Conservation (phyloP, 345 rosid species). For the Eucalyptus camaldulensis region DNA sequence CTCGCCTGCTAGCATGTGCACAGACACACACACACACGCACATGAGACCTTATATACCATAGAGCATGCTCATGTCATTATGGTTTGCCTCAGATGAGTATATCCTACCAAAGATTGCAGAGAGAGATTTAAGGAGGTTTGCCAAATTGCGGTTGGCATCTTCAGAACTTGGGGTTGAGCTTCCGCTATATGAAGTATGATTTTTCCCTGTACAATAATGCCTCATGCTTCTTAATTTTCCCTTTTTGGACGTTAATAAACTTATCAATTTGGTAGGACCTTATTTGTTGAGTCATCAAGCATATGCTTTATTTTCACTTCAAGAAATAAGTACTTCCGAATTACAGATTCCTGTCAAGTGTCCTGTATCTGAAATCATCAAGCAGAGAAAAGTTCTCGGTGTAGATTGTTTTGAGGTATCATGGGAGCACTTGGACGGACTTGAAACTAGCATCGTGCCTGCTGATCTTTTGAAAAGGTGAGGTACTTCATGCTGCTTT, state of each 20-base stretch:
- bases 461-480: constrained; percentile 77
- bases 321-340: not conserved
- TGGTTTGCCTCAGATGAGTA: constrained; percentile 47
- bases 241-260: not conserved
- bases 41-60: not conserved
- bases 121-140: constrained; percentile 65
- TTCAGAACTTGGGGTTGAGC: constrained; percentile 28
- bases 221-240: not conserved
- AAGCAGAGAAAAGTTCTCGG: constrained; percentile 64
- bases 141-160: constrained; percentile 47
- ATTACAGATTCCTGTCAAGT: constrained; percentile 54
- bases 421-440: constrained; percentile 59
- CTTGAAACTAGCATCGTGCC: constrained; percentile 57
- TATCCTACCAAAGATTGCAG: constrained; percentile 87
- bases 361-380: constrained; percentile 67
- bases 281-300: not conserved
- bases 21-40: not conserved
- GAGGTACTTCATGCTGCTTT: not conserved
- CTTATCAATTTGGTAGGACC: not conserved
- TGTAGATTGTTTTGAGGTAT: constrained; percentile 67
- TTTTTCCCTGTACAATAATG: not conserved
- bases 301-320: not conserved
- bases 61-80: not conserved
- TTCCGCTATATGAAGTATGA: constrained; percentile 35
- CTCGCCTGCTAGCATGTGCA: not conserved